phyloP scores from a whole-genome alignment of 768 basidiomycete genomes.

The Pleurotus pulmonarius region DNA sequence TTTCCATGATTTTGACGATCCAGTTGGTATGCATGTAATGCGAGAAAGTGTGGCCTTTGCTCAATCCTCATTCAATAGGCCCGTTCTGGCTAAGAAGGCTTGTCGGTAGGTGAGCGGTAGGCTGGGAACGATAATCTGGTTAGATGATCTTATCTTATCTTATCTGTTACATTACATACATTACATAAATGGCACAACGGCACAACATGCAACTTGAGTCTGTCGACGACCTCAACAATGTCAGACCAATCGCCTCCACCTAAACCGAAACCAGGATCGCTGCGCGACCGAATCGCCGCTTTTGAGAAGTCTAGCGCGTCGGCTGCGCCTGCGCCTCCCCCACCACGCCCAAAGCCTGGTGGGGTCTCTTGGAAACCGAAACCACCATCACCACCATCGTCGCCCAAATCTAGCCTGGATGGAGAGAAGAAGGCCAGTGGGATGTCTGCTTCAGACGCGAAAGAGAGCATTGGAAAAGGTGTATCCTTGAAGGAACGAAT shows the following conservation, averaged over 20 bases:
- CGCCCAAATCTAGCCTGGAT: slow-evolving; percentile 21
- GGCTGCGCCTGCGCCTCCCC: slow-evolving; percentile 42
- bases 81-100: slow-evolving; percentile 33
- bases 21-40: slow-evolving; percentile 32
- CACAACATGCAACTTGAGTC: neutral
- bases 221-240: slow-evolving; percentile 33
- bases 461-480: slow-evolving; percentile 76
- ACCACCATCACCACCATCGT: slow-evolving; percentile 46
- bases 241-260: slow-evolving; percentile 56
- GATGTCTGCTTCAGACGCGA: slow-evolving; percentile 86
- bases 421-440: slow-evolving; percentile 31
- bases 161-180: neutral
- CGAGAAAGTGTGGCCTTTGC: neutral
- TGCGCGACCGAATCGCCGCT: slow-evolving; percentile 86
- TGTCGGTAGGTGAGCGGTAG: neutral
- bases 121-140: neutral
- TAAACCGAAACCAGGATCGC: slow-evolving; percentile 69
- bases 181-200: no score
- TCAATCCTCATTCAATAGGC: slow-evolving; percentile 16
- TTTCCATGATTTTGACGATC: slow-evolving; percentile 40
- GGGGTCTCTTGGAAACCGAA: slow-evolving; percentile 73
- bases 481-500: slow-evolving; percentile 90
- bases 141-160: slow-evolving; percentile 4
- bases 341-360: slow-evolving; percentile 63
- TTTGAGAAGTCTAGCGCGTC: slow-evolving; percentile 62